phyloP scores from a whole-genome alignment of 805 yeast species.

The Candida silvicultrix region DNA sequence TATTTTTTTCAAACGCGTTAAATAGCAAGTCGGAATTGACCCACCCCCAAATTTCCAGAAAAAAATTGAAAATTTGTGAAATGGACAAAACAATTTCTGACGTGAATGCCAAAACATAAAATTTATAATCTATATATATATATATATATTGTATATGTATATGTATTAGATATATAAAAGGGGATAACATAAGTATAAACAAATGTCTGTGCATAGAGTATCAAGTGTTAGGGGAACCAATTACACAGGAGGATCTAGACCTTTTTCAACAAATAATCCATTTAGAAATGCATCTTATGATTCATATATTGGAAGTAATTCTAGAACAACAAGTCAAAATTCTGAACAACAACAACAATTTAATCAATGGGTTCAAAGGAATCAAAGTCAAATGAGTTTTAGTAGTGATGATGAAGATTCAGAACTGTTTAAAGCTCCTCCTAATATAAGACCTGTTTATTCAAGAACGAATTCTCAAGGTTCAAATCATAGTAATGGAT shows the following conservation, averaged over 20 bases:
- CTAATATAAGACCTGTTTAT: conserved; percentile 14
- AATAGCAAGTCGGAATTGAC: too few relatives aligned
- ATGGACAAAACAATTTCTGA: too few relatives aligned
- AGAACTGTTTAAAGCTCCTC: conserved; percentile 18
- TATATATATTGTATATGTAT: too few relatives aligned
- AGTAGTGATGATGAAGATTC: conserved; percentile 35
- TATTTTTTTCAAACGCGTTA: too few relatives aligned
- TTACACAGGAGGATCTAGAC: conserved; percentile 20
- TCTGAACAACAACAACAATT: conserved; percentile 32
- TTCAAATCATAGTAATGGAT: conserved; percentile 7
- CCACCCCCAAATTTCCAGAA: too few relatives aligned
- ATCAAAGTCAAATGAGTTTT: conserved; percentile 32
- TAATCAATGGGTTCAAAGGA: conserved; percentile 52
- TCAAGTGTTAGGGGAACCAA: background rate
- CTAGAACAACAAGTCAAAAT: conserved; percentile 9
- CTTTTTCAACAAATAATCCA: conserved; percentile 66
- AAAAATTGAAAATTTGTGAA: too few relatives aligned
- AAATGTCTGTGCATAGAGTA: background rate
- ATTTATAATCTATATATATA: too few relatives aligned
- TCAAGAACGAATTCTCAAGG: conserved; percentile 11
- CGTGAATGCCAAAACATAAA: too few relatives aligned
- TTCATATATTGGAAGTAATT: conserved; percentile 16
- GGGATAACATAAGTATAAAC: too few relatives aligned
- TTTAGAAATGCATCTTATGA: conserved; percentile 44
- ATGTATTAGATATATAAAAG: too few relatives aligned